Conservation (phyloP, 176 grass and related monocot species). For the Alloteropsis semialata region DNA sequence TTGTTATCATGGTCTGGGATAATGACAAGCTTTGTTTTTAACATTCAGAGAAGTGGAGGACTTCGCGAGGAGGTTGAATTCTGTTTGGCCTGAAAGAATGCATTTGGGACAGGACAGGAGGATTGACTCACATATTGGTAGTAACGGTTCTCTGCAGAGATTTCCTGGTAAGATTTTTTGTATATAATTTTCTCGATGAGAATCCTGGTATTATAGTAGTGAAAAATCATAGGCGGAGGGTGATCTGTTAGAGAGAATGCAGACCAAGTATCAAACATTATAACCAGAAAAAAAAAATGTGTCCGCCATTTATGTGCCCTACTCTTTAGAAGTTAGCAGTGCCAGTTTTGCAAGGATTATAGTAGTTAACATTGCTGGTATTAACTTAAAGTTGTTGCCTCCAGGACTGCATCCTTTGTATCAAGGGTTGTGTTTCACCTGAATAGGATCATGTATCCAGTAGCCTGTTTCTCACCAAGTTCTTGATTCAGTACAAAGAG, state of each 20-base stretch:
- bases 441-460: background rate
- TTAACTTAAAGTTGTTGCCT: background rate
- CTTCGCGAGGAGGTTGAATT: constrained; percentile 95
- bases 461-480: background rate
- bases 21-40: constrained; percentile 23
- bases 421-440: background rate
- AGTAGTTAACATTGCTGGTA: background rate
- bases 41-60: constrained; percentile 94
- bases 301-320: background rate
- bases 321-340: background rate
- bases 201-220: background rate
- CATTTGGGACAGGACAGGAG: constrained; percentile 84
- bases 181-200: background rate
- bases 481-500: background rate
- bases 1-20: constrained; percentile 1
- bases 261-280: background rate
- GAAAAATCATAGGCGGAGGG: background rate
- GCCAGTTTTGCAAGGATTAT: background rate
- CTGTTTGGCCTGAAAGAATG: constrained; percentile 90
- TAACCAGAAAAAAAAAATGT: background rate
- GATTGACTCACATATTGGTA: constrained; percentile 57
- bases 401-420: background rate
- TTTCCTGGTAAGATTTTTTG: constrained; percentile 39
- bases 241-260: background rate
- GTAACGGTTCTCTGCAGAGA: constrained; percentile 49